phyloP scores from a whole-genome alignment of 1,284 basidiomycete genomes.

The Ganoderma lingzhi region DNA sequence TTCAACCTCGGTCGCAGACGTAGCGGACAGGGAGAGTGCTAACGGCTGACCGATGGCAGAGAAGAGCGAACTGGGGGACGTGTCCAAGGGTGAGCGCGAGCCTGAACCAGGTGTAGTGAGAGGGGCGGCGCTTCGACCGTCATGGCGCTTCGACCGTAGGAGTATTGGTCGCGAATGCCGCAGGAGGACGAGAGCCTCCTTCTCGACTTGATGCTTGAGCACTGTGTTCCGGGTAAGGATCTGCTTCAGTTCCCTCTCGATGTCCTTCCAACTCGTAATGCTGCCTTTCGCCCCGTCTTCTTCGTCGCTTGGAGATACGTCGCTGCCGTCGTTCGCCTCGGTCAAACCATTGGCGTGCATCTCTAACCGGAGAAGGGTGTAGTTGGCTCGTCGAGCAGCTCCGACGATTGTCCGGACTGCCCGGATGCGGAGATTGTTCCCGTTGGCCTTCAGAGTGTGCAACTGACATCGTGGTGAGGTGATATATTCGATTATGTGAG shows the following conservation, averaged over 20 bases:
- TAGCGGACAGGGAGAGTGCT: slow-evolving; percentile 8
- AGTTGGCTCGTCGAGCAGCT: slow-evolving; percentile 57
- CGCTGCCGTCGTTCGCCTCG: slow-evolving; percentile 33
- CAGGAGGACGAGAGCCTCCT: slow-evolving; percentile 61
- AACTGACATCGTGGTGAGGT: slow-evolving; percentile 61
- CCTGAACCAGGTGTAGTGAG: slow-evolving; percentile 26
- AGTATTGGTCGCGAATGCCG: slow-evolving; percentile 60
- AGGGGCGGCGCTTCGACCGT: background rate
- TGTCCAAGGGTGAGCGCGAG: slow-evolving; percentile 22
- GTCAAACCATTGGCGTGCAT: slow-evolving; percentile 55
- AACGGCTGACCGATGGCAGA: slow-evolving; percentile 28
- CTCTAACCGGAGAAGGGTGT: slow-evolving; percentile 57
- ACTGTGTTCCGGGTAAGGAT: slow-evolving; percentile 57
- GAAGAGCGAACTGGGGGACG: slow-evolving; percentile 26
- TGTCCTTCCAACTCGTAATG: slow-evolving; percentile 45
- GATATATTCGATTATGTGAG: slow-evolving; percentile 57
- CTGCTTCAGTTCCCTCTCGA: slow-evolving; percentile 48
- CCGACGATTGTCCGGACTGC: slow-evolving; percentile 55
- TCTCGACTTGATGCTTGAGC: slow-evolving; percentile 53
- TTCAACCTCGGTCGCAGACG: slow-evolving; percentile 8
- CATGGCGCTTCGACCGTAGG: slow-evolving; percentile 38
- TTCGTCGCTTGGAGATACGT: slow-evolving; percentile 39
- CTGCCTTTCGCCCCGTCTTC: slow-evolving; percentile 28
- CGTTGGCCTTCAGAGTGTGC: slow-evolving; percentile 60
- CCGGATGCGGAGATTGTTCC: slow-evolving; percentile 58